Evolutionary conservation across 441 rosid genomes (phyloP), one percentile per base, ranked within the genome.

Genomic region (Raphanus hybrid): DNA sequence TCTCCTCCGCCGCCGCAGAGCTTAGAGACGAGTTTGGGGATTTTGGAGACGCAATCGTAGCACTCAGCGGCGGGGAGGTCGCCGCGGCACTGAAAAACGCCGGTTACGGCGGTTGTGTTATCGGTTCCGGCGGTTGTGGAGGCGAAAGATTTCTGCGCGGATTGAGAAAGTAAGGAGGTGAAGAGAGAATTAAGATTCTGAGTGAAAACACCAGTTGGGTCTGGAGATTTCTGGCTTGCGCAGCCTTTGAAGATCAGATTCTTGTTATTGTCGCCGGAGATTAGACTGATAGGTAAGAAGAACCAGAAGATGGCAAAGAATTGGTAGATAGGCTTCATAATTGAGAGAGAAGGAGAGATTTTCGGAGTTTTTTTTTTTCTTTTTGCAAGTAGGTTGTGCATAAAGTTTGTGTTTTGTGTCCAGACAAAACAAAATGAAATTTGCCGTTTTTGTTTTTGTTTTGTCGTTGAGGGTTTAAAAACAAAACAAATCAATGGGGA

Each of bases 51-150:
- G 75, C 98, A 94, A 15, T 81, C 79, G 73, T 60, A 76, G 76
- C 98, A 94, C 45, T 88, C 73, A 64, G 85, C 1, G 5, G 77
- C 50, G 16, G 88, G 69, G 70, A 94, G 92, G 80, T 94, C 98
- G 1, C 97, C 97, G 41, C 97, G 86, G 86, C 98, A 94, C 85
- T 92, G 98, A 61, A 81, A 91, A 32, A 87, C 86, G 2, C 97
- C 97, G 14, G 35, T 64, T 63, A 91, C 83, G 69, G 89, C 89
- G 69, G 82, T 78, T 23, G 71, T 61, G 48, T 85, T 87, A 69
- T 84, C 88, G 6, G 86, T 87, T 3, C 98, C 98, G 29, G 86
- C 73, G 26, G 91, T 82, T 29, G 87, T 64, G 1, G 83, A 69
- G 55, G 80, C 86, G 83, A 75, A 92, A 71, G 64, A 67, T 27